phyloP scores from a whole-genome alignment of 1,284 basidiomycete genomes.

The Polyporus tsugae region DNA sequence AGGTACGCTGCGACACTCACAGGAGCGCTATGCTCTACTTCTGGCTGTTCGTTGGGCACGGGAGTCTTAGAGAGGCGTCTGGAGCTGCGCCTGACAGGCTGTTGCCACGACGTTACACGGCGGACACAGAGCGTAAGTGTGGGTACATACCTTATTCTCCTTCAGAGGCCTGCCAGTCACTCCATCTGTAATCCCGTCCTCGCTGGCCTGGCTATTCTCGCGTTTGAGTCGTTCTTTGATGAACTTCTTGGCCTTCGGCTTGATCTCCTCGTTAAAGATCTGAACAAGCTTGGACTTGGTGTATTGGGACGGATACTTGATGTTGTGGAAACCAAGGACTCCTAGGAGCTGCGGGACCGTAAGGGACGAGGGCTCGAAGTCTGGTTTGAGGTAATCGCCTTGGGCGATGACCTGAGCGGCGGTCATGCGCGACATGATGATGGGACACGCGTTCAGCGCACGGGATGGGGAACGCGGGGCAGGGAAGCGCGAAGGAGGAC shows the following conservation, averaged over 20 bases:
- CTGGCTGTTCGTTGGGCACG: conserved; percentile 27
- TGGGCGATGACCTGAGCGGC: conserved; percentile 73
- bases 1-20: conserved; percentile 53
- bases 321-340: conserved; percentile 84
- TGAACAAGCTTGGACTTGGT: conserved; percentile 89
- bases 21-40: conserved; percentile 38
- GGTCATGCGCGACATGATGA: conserved; percentile 73
- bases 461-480: conserved; percentile 33
- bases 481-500: conserved; percentile 23
- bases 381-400: conserved; percentile 85
- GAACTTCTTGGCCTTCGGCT: conserved; percentile 64
- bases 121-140: not conserved
- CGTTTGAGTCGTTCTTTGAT: conserved; percentile 72
- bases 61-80: conserved; percentile 46
- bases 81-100: conserved; percentile 45
- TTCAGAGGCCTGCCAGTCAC: conserved; percentile 72
- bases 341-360: conserved; percentile 86
- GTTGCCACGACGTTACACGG: not conserved
- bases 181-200: conserved; percentile 83
- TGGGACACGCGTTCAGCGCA: conserved; percentile 34
- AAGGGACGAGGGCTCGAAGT: conserved; percentile 83
- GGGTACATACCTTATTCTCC: conserved; percentile 48
- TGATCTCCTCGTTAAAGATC: conserved; percentile 82
- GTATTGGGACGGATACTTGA: conserved; percentile 79
- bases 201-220: conserved; percentile 75